Evolutionary conservation across 164 flowering plant species (phyloP), one percentile per base, ranked within the genome.

Genomic region (Nelumbo lutea): DNA sequence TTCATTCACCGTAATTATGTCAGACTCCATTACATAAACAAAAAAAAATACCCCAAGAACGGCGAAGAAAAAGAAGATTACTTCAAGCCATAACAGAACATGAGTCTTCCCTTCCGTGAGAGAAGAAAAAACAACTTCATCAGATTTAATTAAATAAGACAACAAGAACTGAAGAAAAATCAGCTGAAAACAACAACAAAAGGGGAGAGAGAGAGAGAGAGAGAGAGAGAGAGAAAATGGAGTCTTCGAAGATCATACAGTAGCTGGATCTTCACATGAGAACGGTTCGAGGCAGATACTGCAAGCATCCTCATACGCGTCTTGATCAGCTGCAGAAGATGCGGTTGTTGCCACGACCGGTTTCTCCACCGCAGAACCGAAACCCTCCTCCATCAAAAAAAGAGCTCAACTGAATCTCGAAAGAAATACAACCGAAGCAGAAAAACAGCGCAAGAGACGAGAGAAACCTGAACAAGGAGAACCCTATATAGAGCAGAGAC

Each of bases 261-360:
- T 72, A 42, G 87, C 72, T 44, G 93, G 93, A 72, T 86, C 86
- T 0, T 67, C 60, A n/a, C 76, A 13, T 64, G 61, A 69, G 74
- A 86, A 88, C 6, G 87, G 82, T 68, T 88, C 93, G 43, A 86
- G 86, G 62, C 93, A 88, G 42, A 88, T 86, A 58, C 90, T 83
- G 70, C 93, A 88, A 9, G 70, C 81, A 52, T 87, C 93, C 1
- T 85, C 90, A 42, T 43, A 51, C 39, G n/a, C 64, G 50, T 78
- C 84, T 47, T 71, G 78, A 43, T 27, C 52, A 51, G 64, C 72
- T 3, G 50, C 77, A 3, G 63, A 40, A 9, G 76, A 69, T 2
- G 69, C 47, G 10, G 66, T 42, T 43, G 68, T 59, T 1, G 77
- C 55, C 1, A 72, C 59, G 65, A 76, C 64, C 68, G 59, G 71